Base-by-base conservation (phyloP, 352 stramenopile species). In the Phytophthora rubi region DNA sequence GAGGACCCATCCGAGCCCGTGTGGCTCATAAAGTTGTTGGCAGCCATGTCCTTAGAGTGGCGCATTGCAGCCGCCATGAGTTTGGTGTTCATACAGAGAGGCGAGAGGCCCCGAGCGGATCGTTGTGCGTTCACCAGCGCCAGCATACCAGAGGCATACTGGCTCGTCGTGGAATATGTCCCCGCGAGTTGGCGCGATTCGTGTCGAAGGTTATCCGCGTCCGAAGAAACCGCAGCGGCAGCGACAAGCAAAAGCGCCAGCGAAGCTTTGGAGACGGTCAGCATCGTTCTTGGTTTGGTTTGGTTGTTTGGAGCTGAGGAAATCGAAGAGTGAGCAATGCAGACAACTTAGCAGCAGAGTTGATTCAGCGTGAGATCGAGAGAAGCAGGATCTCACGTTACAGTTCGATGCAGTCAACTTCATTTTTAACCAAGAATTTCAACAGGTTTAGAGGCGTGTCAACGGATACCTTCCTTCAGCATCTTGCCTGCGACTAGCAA, bases 21-120 rank as follows among this genome's bases (percentile, higher is more conserved):
- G 71, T 89, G 81, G 35, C 58, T 70, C 72, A 86, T 81, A 30
- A 68, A 85, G 60, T 81, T 76, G 28, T 83, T 73, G 0, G 32
- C 32, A 2, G 80, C 80, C 69, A 80, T 77, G 53, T 87, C 80
- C 3, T 65, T 47, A 9, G 75, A 75, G 23, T 65, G 67, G 10
- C 59, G 32, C 51, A 56, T 54, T 10, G 72, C 57, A 6, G 72
- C 65, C 12, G 55, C 35, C 47, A 62, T 56, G 4, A 73, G 48
- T 35, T 79, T 84, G n/a, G 21, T 53, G 65, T 82, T 86, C 18
- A 64, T 59, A 51, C 80, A 85, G 10, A 86, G 62, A 30, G 69
- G 39, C n/a, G 44, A 5, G 6, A 83, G 64, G 2, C 69, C 70
- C 15, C 65, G 9, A 13, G 74, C 74, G 47, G 76, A 64, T 10